Evolutionary conservation across 495 filamentous ascomycete species (phyloP).

Genomic region (Penicillium paxilli): DNA sequence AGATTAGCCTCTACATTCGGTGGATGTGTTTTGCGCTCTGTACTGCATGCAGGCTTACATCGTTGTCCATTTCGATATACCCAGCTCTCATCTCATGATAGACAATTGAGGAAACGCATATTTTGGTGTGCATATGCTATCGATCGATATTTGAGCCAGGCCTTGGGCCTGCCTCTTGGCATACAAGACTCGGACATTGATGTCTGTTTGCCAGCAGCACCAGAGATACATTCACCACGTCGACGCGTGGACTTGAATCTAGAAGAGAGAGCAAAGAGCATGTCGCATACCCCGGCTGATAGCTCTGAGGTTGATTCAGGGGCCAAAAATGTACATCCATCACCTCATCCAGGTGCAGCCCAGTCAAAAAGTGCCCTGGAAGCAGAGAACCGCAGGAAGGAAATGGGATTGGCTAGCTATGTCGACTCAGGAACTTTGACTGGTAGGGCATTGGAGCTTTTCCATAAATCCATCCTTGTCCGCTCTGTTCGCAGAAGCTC

Average conservation of each 20-base stretch:
- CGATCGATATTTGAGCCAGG: conserved; percentile 49
- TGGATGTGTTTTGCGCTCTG: conserved; percentile 39
- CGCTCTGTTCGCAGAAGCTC: conserved; percentile 36
- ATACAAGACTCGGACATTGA: conserved; percentile 46
- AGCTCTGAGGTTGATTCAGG: neutral
- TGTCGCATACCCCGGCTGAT: neutral
- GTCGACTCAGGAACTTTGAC: conserved; percentile 42
- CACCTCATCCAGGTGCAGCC: neutral
- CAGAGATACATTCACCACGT: conserved; percentile 31
- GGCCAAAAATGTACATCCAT: neutral
- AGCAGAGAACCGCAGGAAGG: conserved; percentile 19
- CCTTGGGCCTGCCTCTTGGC: conserved; percentile 44
- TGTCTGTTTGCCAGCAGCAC: conserved; percentile 35
- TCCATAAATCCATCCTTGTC: conserved; percentile 42
- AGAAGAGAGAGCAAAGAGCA: neutral
- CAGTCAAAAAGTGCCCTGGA: neutral
- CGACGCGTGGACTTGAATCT: neutral
- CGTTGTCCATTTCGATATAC: conserved; percentile 44
- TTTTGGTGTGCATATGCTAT: conserved; percentile 55
- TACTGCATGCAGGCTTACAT: conserved; percentile 43
- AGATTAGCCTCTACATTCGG: conserved; percentile 40
- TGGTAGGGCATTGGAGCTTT: conserved; percentile 40
- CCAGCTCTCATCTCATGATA: conserved; percentile 41
- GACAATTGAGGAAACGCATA: conserved; percentile 43
- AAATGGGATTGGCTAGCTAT: conserved; percentile 37